These are phyloP conservation scores for Vigna unguiculata DNA, from an alignment of 306 rosid species.

Conservation along the genomic window DNA sequence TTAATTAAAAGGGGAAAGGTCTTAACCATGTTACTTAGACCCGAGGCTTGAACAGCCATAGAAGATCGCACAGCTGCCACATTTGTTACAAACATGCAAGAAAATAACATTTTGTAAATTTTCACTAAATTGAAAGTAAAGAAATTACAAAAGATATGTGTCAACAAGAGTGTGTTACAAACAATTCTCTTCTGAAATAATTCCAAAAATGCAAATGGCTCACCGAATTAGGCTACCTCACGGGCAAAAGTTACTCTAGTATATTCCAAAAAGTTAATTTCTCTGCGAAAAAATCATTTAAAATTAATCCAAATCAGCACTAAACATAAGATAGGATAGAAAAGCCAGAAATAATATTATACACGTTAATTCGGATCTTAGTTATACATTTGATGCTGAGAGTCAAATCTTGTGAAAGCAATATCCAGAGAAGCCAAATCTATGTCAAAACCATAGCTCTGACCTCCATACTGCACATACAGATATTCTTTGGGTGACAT, in stretches of 20 bases:
- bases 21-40: no score
- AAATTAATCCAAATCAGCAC: not conserved
- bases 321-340: no score
- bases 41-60: no score
- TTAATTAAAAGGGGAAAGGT: no score
- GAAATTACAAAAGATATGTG: no score
- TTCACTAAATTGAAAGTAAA: no score
- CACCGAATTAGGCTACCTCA: not conserved
- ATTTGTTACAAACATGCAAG: no score
- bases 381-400: conserved; percentile 57
- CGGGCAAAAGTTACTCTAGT: not conserved
- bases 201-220: not conserved
- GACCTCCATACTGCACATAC: conserved; percentile 83
- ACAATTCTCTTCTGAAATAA: no score
- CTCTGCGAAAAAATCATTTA: not conserved
- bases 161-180: no score
- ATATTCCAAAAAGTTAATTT: not conserved
- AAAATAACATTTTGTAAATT: no score
- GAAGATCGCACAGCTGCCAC: no score
- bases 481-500: conserved; percentile 65
- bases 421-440: conserved; percentile 66
- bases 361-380: conserved; percentile 16
- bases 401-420: conserved; percentile 63
- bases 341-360: conserved; percentile 2
- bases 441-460: conserved; percentile 78